A percentile compares a stretch with the other conserved stretches of the same genome.
Evolutionary conservation across 371 early-diverging fungal species (phyloP).

Genomic region (Neoconidiobolus thromboides): DNA sequence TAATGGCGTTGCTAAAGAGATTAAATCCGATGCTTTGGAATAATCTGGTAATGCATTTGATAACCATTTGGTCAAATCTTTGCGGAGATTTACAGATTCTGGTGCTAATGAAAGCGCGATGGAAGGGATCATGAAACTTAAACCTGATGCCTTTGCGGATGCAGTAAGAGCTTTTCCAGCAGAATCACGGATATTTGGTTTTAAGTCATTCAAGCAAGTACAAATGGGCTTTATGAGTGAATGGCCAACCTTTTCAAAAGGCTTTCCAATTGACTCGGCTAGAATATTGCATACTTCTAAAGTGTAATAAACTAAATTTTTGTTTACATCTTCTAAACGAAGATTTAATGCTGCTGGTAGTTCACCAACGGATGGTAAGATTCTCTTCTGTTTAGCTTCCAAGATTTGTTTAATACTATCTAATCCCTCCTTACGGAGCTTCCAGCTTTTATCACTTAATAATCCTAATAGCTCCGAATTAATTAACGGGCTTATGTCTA

Average conservation of each 20-base stretch:
- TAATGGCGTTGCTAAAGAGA: slow-evolving; percentile 38
- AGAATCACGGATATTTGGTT: slow-evolving; percentile 51
- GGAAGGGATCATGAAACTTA: slow-evolving; percentile 45
- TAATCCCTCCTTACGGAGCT: slow-evolving; percentile 79
- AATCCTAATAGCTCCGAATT: slow-evolving; percentile 12
- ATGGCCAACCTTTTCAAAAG: slow-evolving; percentile 36
- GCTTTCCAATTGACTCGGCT: slow-evolving; percentile 65
- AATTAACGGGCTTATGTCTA: slow-evolving; percentile 46
- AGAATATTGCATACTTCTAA: slow-evolving; percentile 51
- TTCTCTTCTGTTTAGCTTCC: slow-evolving; percentile 54
- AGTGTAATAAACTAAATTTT: slow-evolving; percentile 55
- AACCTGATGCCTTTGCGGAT: slow-evolving; percentile 34
- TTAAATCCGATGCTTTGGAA: slow-evolving; percentile 28
- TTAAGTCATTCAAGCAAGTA: slow-evolving; percentile 64
- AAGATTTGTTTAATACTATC: slow-evolving; percentile 59
- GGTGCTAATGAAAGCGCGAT: slow-evolving; percentile 42
- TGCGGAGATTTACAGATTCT: slow-evolving; percentile 63
- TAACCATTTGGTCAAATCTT: slow-evolving; percentile 67
- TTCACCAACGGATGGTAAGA: slow-evolving; percentile 65
- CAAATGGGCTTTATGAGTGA: slow-evolving; percentile 27
- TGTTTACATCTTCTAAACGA: slow-evolving; percentile 74
- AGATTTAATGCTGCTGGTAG: slow-evolving; percentile 58
- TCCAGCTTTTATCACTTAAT: slow-evolving; percentile 65
- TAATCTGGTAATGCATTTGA: slow-evolving; percentile 23
- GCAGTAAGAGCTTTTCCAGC: slow-evolving; percentile 33